Evolutionary conservation across 495 filamentous ascomycete genomes (phyloP), one percentile per base, ranked within the genome.

Genomic region (Astrocystis sublimbata): DNA sequence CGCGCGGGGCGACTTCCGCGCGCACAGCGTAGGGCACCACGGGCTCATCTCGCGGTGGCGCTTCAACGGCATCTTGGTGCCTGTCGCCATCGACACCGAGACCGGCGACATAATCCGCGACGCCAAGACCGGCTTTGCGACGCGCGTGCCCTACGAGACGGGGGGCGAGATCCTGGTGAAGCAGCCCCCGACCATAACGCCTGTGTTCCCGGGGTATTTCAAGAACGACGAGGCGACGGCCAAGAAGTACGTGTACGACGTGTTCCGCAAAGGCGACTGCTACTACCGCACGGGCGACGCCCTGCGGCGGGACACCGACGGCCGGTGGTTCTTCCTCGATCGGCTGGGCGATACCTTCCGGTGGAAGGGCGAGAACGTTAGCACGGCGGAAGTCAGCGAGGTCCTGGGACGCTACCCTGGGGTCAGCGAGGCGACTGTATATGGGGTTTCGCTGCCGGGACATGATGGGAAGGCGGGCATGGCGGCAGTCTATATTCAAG

Each of bases 321-420:
- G 91, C 0, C 77, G 88, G 13, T 92, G 89, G 89, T 92, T 81
- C 70, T 94, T 94, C 72, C 66, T 90, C 23, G 91, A 94, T 71
- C 81, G 79, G 21, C 76, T 92, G 0, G 90, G 90, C 1, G 90
- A 93, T 70, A 93, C 90, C 0, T 93, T 88, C 75, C 81, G 90
- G 4, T 93, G 90, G 90, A 93, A 93, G 72, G 85, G 84, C 58
- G 90, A 92, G 74, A 93, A 93, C 67, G 89, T 93, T 53, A 87
- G 85, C 23, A 93, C 90, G 0, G 86, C 88, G 30, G 90, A 93
- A 71, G 90, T 93, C 0, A 80, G 86, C 6, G 85, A 89, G 65
- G 80, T 84, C 1, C 73, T 93, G 2, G 88, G 89, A 30, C 69
- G 78, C 45, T 89, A 80, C 70, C 86, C 88, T 0, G 85, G 86